These are phyloP conservation scores for Zopfia rhizophila DNA, from an alignment of 2,329 filamentous ascomycete species.

Conservation along the genomic window DNA sequence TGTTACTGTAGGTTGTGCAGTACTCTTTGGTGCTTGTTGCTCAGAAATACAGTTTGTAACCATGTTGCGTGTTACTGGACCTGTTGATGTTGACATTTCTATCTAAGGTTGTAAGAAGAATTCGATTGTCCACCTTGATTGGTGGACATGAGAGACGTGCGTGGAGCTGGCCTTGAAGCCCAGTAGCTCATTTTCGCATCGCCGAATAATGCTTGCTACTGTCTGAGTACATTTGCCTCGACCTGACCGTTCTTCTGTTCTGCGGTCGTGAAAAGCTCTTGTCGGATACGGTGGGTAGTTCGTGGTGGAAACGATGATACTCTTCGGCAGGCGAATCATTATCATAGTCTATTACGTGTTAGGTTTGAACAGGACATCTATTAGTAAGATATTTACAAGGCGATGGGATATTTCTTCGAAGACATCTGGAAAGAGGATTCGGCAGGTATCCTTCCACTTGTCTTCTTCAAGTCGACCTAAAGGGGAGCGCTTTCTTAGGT, in stretches of 20 bases:
- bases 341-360: conserved; percentile 44
- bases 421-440: conserved; percentile 49
- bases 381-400: conserved; percentile 42
- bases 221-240: conserved; percentile 39
- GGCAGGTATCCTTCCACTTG: conserved; percentile 53
- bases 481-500: conserved; percentile 48
- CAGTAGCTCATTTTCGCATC: conserved; percentile 38
- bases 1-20: neutral
- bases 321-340: conserved; percentile 36
- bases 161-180: neutral
- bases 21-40: conserved; percentile 11
- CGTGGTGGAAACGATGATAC: conserved; percentile 42
- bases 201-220: conserved; percentile 38
- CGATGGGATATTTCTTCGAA: conserved; percentile 39
- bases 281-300: conserved; percentile 45
- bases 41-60: conserved; percentile 11
- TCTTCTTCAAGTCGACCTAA: conserved; percentile 43
- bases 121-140: neutral
- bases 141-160: neutral
- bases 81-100: neutral
- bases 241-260: conserved; percentile 29
- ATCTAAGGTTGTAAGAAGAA: neutral
- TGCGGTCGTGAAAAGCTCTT: conserved; percentile 40
- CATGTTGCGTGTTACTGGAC: neutral
- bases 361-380: conserved; percentile 1